Evolutionary conservation across 2,329 filamentous ascomycete species (phyloP), one percentile per base, ranked within the genome.

Genomic region (Trichoderma asperellum): DNA sequence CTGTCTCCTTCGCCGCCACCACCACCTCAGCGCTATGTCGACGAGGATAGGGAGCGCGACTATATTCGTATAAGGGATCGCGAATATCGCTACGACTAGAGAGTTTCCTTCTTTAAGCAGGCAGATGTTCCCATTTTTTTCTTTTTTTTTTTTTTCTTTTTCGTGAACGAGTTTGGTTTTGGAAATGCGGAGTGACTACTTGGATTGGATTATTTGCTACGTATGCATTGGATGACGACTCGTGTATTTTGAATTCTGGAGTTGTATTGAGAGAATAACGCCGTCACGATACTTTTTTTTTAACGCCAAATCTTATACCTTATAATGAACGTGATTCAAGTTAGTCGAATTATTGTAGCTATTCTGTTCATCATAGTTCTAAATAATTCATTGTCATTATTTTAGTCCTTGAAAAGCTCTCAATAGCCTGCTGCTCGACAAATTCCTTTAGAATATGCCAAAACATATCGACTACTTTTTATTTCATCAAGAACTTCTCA

Each of bases 11-110:
- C 60, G n/a, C 53, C 63, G 32, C 53, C 74, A 11, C 71, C 75
- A 70, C 74, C 75, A 49, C 74, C 73, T 63, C 74, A 70, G 73
- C 79, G 73, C 72, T 78, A 74, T 77, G 79, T 77, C 24, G 71
- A 69, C 70, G 78, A 70, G 4, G 67, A 69, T 16, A 53, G 67
- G 56, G 74, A 74, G 69, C 70, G 67, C 21, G 71, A 74, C 14
- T 65, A 61, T 24, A 70, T 74, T 10, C 66, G 61, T 21, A 73
- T 73, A 24, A 67, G 71, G 65, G 75, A 78, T 70, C 73, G 73
- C n/a, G 72, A 75, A 35, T 70, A 72, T 5, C 66, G 70, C 5
- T 63, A 69, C 3, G 59, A 69, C 11, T 67, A 69, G 29, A 69
- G 29, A 4, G 57, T 24, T 18, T 10, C 24, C 16, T 12, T 5